These are phyloP conservation scores for Bruguiera parviflora DNA, from an alignment of 345 rosid genomes.

Conservation along the genomic window DNA sequence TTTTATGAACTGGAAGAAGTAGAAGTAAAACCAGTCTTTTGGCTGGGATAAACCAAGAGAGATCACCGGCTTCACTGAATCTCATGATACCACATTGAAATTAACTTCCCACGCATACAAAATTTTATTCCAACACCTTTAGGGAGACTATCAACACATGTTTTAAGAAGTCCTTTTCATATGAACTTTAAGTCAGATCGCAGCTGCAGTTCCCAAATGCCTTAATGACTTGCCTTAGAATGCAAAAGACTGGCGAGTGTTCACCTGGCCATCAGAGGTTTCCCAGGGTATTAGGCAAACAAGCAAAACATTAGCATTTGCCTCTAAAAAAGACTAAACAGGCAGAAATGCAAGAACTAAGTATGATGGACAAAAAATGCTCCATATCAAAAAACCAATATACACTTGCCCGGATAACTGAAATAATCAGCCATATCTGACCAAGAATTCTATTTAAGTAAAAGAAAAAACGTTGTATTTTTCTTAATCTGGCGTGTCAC, in stretches of 20 bases:
- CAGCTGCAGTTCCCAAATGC: not conserved
- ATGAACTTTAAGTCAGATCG: not conserved
- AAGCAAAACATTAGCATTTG: no score
- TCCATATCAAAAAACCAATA: not conserved
- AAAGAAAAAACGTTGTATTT: constrained; percentile 12
- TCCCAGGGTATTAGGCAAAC: no score
- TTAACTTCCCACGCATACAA: not conserved
- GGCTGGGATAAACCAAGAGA: no score
- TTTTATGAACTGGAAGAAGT: no score
- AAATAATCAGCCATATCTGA: constrained; percentile 31
- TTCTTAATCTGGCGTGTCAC: constrained; percentile 8
- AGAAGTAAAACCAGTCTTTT: no score
- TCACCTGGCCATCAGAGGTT: no score
- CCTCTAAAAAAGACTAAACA: no score
- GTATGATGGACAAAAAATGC: no score
- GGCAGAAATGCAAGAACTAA: no score
- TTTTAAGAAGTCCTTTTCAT: not conserved
- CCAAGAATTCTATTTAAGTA: constrained; percentile 7
- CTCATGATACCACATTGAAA: not conserved
- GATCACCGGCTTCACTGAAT: no score
- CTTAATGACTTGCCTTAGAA: not conserved
- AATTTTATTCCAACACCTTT: not conserved
- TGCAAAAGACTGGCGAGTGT: no score
- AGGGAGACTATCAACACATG: not conserved
- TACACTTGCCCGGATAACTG: constrained; percentile 21